Percentiles rank a stretch among this genome's conserved stretches.
phyloP scores from a whole-genome alignment of 2,329 filamentous ascomycete species.

The Colletotrichum nymphaeae region DNA sequence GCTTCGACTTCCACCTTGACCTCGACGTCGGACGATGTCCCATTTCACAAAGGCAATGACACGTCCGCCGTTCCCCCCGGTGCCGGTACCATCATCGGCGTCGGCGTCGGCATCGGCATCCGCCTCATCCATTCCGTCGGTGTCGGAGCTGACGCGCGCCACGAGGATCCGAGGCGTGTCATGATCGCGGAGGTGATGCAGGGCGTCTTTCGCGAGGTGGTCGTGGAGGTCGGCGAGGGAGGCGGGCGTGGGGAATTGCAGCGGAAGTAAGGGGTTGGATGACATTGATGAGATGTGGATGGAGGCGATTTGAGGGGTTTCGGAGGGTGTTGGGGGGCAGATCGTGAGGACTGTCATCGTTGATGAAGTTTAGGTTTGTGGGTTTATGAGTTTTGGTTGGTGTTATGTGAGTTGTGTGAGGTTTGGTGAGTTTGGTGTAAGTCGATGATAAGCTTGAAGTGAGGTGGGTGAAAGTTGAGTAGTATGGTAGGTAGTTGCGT shows the following conservation, averaged over 20 bases:
- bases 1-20: neutral
- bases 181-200: conserved; percentile 43
- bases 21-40: conserved; percentile 33
- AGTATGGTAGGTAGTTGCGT: no score
- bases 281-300: conserved; percentile 54
- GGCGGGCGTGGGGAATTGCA: conserved; percentile 50
- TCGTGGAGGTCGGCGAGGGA: conserved; percentile 43
- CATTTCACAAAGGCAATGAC: conserved; percentile 21
- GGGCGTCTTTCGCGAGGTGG: conserved; percentile 46
- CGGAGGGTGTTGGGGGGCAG: conserved; percentile 5
- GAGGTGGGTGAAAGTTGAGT: no score
- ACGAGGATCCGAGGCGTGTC: conserved; percentile 45
- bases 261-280: conserved; percentile 50
- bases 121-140: neutral
- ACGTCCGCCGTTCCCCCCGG: neutral
- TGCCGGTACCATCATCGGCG: neutral
- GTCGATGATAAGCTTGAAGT: neutral
- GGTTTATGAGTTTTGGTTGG: neutral
- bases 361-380: neutral
- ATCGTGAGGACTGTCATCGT: neutral
- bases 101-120: neutral
- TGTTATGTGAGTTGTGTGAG: neutral
- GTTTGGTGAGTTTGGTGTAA: no score
- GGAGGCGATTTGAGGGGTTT: conserved; percentile 40
- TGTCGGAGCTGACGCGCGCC: conserved; percentile 41